These are phyloP conservation scores for Rhodomyrtus psidioides DNA, from an alignment of 441 rosid genomes.

Conservation along the genomic window DNA sequence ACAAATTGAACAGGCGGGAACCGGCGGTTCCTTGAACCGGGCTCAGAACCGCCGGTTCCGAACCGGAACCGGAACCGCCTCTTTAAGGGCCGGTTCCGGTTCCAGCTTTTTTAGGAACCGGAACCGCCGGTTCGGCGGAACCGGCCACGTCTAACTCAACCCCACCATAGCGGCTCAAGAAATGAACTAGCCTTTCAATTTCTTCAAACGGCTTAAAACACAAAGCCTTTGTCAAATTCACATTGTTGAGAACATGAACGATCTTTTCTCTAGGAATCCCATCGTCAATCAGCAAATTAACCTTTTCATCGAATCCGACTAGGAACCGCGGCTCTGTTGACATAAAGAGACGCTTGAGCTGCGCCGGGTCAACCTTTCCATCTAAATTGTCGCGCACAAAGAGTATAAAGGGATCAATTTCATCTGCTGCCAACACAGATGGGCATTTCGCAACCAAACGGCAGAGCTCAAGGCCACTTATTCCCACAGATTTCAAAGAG, in stretches of 20 bases:
- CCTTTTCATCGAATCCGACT: constrained; percentile 54
- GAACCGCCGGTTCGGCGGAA: too few species aligned
- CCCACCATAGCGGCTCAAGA: constrained; percentile 54
- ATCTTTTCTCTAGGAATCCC: constrained; percentile 49
- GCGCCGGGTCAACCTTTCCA: constrained; percentile 41
- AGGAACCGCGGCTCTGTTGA: constrained; percentile 31
- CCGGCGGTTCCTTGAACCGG: too few species aligned
- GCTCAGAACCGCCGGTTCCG: too few species aligned
- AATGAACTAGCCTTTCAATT: constrained; percentile 40
- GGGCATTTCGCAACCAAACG: constrained; percentile 44
- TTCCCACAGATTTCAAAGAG: constrained; percentile 41
- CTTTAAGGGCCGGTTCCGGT: too few species aligned
- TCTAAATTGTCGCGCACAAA: constrained; percentile 32
- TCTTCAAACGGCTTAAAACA: constrained; percentile 49
- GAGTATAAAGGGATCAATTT: constrained; percentile 29
- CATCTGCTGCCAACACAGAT: constrained; percentile 38
- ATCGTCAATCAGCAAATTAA: constrained; percentile 31
- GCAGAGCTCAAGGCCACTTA: constrained; percentile 30
- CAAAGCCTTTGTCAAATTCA: constrained; percentile 41
- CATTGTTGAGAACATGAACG: constrained; percentile 47
- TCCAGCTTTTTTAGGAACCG: too few species aligned
- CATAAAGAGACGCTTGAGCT: constrained; percentile 45
- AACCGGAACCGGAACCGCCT: too few species aligned
- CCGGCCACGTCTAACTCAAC: too few species aligned
- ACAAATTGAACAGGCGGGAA: too few species aligned